Conservation (phyloP, 768 basidiomycete genomes). For the Strobilomyces confusus region DNA sequence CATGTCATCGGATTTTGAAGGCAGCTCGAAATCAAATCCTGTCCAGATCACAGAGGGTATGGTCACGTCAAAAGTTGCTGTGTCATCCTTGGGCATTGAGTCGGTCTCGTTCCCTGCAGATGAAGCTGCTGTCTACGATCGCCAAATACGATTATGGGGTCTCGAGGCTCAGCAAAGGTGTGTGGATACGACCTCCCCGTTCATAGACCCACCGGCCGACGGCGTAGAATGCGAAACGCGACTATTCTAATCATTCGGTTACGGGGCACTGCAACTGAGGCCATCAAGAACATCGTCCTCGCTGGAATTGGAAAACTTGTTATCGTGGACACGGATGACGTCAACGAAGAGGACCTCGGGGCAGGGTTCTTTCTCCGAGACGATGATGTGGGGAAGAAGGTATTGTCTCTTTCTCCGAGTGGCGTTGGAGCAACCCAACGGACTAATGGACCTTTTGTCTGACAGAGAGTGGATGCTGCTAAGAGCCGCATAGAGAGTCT, state of each 20-base stretch:
- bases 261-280: constrained; percentile 84
- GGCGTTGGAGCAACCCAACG: constrained; percentile 40
- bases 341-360: constrained; percentile 83
- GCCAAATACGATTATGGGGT: constrained; percentile 97
- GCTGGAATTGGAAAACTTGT: constrained; percentile 91
- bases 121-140: constrained; percentile 87
- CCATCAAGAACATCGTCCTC: constrained; percentile 96
- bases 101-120: constrained; percentile 29
- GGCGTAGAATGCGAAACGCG: constrained; percentile 83
- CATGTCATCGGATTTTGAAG: constrained; percentile 25
- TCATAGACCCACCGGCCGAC: constrained; percentile 6
- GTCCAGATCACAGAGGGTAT: constrained; percentile 65
- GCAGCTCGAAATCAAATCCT: constrained; percentile 35
- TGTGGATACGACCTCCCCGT: background rate
- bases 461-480: constrained; percentile 81
- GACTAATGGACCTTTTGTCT: constrained; percentile 17
- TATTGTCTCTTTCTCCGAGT: constrained; percentile 34
- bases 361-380: constrained; percentile 93
- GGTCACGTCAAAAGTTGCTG: constrained; percentile 16
- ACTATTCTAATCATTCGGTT: constrained; percentile 81
- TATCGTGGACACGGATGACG: constrained; percentile 73
- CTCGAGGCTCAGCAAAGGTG: constrained; percentile 95
- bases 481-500: constrained; percentile 81
- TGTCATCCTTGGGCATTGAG: background rate
- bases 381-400: constrained; percentile 88